Evolutionary conservation across 2,329 filamentous ascomycete species (phyloP), one percentile per base, ranked within the genome.

Genomic region (Clonostachys rosea): DNA sequence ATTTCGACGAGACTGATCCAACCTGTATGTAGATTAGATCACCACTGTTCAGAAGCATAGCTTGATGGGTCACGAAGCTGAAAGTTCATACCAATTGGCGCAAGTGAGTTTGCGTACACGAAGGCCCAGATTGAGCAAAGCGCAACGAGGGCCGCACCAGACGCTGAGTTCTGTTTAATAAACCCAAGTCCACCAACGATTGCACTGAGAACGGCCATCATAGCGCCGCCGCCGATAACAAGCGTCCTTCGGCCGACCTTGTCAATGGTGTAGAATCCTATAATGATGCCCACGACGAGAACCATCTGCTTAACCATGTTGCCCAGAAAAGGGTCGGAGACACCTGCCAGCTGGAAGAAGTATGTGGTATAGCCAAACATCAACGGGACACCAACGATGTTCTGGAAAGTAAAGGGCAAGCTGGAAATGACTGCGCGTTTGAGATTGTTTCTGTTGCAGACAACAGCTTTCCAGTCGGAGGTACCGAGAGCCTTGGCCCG

Each of bases 331-430:
- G 56, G 56, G 30, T 58, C 53, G 2, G 47, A 41, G 6, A 56
- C 48, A 8, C 51, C 49, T 6, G 55, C 54, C 3, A 56, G 51
- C 35, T 52, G 43, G 45, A 58, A 57, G 41, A 58, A 58, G 17
- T 57, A 58, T 18, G 50, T 55, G 3, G 54, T 51, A 34, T 57
- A 58, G 13, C 49, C 49, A 37, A 55, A 56, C 43, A 58, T 52
- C 2, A 58, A 48, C 1, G 55, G 55, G 3, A 54, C 52, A 8
- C 55, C 56, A 9, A 56, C 52, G 24, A 55, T 45, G 18, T 55
- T 54, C 34, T 58, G 56, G 8, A 52, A 51, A 5, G 50, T 52
- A 13, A 56, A 56, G 4, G 54, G 56, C 6, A 58, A 44, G 1
- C 50, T 51, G 2, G 56, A 51, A 24, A 57, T 56, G 16, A 56